phyloP scores from a whole-genome alignment of 805 yeast species.

The Monosporozyma servazzii region DNA sequence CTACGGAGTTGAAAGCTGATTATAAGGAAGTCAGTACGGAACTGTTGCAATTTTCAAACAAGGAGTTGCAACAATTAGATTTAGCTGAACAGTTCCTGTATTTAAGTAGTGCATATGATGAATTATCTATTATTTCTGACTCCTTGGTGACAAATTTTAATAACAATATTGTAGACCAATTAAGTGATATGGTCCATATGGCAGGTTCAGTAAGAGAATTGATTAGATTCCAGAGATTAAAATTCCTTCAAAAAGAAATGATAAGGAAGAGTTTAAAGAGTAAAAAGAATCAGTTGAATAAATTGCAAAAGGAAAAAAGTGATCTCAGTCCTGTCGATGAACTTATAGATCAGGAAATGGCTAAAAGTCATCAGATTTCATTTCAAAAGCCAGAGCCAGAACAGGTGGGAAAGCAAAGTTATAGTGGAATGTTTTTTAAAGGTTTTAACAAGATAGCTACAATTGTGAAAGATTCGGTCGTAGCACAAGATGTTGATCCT shows the following conservation, averaged over 20 bases:
- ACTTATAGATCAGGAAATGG: constrained; percentile 16
- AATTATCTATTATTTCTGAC: constrained; percentile 18
- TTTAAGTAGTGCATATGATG: constrained; percentile 23
- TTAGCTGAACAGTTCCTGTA: constrained; percentile 22
- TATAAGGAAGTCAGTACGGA: constrained; percentile 22
- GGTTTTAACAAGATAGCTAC: constrained; percentile 24
- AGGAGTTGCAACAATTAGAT: constrained; percentile 19
- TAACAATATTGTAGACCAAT: constrained; percentile 27
- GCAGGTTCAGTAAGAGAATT: constrained; percentile 26
- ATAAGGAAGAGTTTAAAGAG: constrained; percentile 17
- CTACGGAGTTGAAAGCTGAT: constrained; percentile 18
- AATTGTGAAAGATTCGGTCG: constrained; percentile 27
- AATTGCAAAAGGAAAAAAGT: constrained; percentile 19
- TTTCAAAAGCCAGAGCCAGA: constrained; percentile 13
- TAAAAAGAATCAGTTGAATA: constrained; percentile 20
- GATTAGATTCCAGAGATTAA: constrained; percentile 25
- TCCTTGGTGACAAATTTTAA: constrained; percentile 23
- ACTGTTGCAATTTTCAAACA: constrained; percentile 19
- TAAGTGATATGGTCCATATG: constrained; percentile 26
- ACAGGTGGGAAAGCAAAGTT: constrained; percentile 7
- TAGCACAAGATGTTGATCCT: constrained; percentile 26
- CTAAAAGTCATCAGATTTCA: constrained; percentile 14
- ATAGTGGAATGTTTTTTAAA: constrained; percentile 22
- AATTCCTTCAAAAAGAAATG: constrained; percentile 23
- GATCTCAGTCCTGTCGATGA: constrained; percentile 19